Percentiles rank a stretch among this genome's conserved stretches.
phyloP scores from a whole-genome alignment of 352 stramenopile genomes.

The Phytopythium sindhum region DNA sequence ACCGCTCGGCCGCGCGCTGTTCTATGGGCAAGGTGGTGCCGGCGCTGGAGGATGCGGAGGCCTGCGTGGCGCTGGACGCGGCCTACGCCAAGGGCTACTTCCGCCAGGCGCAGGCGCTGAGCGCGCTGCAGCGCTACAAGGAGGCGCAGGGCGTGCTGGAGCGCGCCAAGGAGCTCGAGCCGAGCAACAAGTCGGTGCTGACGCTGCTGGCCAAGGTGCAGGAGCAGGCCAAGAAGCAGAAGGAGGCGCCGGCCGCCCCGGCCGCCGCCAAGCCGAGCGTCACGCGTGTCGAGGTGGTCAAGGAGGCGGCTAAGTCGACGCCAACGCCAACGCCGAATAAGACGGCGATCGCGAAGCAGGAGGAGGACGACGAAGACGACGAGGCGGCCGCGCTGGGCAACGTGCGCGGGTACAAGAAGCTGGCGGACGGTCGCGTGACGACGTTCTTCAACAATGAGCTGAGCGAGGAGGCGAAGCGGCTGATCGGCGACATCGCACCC shows the following conservation, averaged over 20 bases:
- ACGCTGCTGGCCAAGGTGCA: conserved; percentile 62
- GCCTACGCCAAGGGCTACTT: conserved; percentile 84
- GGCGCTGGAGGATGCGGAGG: conserved; percentile 69
- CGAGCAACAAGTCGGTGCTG: conserved; percentile 67
- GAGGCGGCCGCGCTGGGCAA: conserved; percentile 47
- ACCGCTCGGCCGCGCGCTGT: conserved; percentile 82
- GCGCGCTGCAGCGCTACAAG: conserved; percentile 62
- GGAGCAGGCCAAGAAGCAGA: conserved; percentile 59
- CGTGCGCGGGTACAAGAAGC: conserved; percentile 95
- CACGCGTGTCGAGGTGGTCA: conserved; percentile 50
- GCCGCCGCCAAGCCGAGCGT: conserved; percentile 43
- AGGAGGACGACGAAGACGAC: conserved; percentile 54
- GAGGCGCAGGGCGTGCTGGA: conserved; percentile 65
- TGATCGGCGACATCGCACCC: conserved; percentile 96
- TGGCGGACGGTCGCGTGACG: conserved; percentile 95
- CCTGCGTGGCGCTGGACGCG: conserved; percentile 51
- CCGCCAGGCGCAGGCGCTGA: conserved; percentile 75
- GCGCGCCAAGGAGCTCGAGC: conserved; percentile 55
- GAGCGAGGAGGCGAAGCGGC: conserved; percentile 94
- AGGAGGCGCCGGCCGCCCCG: conserved; percentile 26
- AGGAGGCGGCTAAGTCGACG: conserved; percentile 15
- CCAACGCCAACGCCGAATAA: conserved; percentile 10
- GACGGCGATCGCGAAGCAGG: conserved; percentile 7
- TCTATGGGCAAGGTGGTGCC: conserved; percentile 71
- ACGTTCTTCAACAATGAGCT: conserved; percentile 99